Base-by-base conservation (phyloP, 2,329 filamentous ascomycete species). In the Acarospora socialis region DNA sequence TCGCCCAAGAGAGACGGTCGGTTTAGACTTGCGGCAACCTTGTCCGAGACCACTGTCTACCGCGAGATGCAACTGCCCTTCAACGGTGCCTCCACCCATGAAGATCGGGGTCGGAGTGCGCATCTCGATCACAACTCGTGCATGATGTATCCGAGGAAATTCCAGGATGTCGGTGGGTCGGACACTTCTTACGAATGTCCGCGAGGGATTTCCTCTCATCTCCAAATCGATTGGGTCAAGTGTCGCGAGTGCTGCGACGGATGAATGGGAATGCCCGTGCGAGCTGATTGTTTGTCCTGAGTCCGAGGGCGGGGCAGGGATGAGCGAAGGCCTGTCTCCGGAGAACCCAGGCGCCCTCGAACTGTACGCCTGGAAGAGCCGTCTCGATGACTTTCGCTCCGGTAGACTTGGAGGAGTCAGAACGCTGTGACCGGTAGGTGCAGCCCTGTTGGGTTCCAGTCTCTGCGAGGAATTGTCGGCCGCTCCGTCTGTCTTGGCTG, bases 61-160 rank as follows among this genome's bases (percentile, higher is more conserved):
- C 5, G 51, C 55, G 29, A 69, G 50, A 31, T 59, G 57, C 8
- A 65, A 52, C 33, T 56, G 54, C 13, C 66, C 66, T 49, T 70
- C 65, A 9, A 68, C 55, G 7, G 59, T 66, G 6, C 65, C 63
- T 17, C 66, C 66, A 12, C 66, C 66, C n/a, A 70, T 63, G 36
- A 66, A 69, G 6, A 70, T 46, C 4, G 65, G 56, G 12, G 64
- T 61, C 18, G 58, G 59, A 15, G 66, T 49, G 30, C 63, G 61
- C n/a, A 68, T 43, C 10, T 61, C 63, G 5, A 66, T 49, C 21
- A 57, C 53, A 3, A 70, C 49, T 22, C 64, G 55, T 19, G 62
- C 58, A 49, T 70, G 63, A 27, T 56, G 56, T 41, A 60, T 55
- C 8, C 51, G 56, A 12, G 64, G 63, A 38, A 57, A 60, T 16